phyloP scores from a whole-genome alignment of 2,329 filamentous ascomycete genomes.

The Fusarium redolens region DNA sequence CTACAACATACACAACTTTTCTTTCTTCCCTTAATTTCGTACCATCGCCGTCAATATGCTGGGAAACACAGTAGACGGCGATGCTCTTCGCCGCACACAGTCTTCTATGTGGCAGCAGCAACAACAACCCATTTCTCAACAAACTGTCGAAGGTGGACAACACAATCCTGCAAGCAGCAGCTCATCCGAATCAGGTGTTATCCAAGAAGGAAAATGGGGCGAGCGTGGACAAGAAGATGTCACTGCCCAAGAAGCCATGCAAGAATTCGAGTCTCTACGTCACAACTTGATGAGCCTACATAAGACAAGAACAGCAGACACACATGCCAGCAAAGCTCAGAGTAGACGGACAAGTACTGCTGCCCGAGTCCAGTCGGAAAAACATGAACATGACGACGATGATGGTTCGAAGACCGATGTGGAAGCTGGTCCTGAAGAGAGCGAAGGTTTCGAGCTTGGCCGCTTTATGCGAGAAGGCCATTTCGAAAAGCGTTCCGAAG shows the following conservation, averaged over 20 bases:
- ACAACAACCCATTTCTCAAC: conserved; percentile 31
- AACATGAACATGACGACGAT: conserved; percentile 46
- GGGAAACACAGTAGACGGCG: conserved; percentile 47
- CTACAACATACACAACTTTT: not conserved
- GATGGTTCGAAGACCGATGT: conserved; percentile 51
- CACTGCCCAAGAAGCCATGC: conserved; percentile 48
- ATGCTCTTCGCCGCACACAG: conserved; percentile 49
- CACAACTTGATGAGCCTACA: conserved; percentile 51
- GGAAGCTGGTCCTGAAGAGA: conserved; percentile 21
- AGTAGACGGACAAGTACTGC: conserved; percentile 21
- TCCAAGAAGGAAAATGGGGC: conserved; percentile 48
- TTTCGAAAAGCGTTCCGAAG: conserved; percentile 50
- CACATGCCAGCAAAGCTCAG: conserved; percentile 43
- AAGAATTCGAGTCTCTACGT: conserved; percentile 52
- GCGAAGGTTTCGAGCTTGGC: conserved; percentile 30
- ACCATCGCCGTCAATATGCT: conserved; percentile 45
- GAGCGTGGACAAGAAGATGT: conserved; percentile 52
- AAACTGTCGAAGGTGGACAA: conserved; percentile 31
- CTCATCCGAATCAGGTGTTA: conserved; percentile 34
- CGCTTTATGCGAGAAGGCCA: conserved; percentile 36
- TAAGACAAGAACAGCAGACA: conserved; percentile 50
- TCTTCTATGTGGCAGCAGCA: conserved; percentile 40
- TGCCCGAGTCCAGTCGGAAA: conserved; percentile 16
- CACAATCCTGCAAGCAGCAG: conserved; percentile 18
- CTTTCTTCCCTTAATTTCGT: not conserved